Evolutionary conservation across 2,329 filamentous ascomycete species (phyloP), one percentile per base, ranked within the genome.

Genomic region (Calonectria hongkongensis): DNA sequence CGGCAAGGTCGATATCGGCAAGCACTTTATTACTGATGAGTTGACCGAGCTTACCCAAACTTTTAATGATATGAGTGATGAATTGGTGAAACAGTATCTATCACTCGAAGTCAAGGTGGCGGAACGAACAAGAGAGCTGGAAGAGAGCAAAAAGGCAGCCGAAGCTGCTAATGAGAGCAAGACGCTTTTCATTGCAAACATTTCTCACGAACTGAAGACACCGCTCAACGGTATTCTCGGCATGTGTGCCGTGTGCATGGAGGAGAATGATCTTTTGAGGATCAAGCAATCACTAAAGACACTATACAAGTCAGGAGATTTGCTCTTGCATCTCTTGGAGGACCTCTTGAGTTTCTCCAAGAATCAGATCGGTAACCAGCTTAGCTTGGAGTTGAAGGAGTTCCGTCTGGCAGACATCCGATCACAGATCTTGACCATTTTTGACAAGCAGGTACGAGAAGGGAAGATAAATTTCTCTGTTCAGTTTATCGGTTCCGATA

Each of bases 151-250:
- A 83, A 95, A 95, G 85, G 95, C 95, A 1, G 96, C 96, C 1
- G 96, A 98, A 83, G 94, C 94, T n/a, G 96, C 96, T 4, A 98
- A 98, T 79, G 94, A 98, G 84, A 97, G 95, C 88, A 99, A 99
- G 86, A 98, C 97, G 0, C 88, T 98, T 10, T 98, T 98, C 85
- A 97, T 99, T 75, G 97, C 97, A 21, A 98, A 98, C 79, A 98
- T 98, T 64, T 93, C 92, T 1, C 91, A 93, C 78, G 91, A 98
- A 83, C 88, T 99, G 43, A 97, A 98, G 82, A 99, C 97, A 1
- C 97, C 97, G 0, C 88, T 98, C 70, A 98, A 98, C 81, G 97
- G 96, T 15, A 98, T 98, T 62, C 88, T 99, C 79, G 97, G 97
- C 72, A 97, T 98, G 93, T 96, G 94, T 77, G 94, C 95, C 0